Percentiles rank a stretch among this genome's conserved stretches.
Evolutionary conservation across 2,329 filamentous ascomycete genomes (phyloP).

Genomic region (Blumeriella jaapii): DNA sequence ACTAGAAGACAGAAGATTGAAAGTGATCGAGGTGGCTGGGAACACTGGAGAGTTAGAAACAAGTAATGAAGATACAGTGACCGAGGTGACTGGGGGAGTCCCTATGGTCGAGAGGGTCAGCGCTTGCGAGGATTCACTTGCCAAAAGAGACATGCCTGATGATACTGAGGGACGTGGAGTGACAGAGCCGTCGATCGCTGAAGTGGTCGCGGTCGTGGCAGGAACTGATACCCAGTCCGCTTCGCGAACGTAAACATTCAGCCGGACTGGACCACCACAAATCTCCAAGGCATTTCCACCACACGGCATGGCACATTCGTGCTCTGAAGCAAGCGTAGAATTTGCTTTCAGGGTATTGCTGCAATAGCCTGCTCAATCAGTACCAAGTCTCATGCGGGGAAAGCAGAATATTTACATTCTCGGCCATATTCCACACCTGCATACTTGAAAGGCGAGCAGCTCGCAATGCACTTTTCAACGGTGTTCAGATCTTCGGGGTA

Average conservation of each 20-base stretch:
- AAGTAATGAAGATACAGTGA: background rate
- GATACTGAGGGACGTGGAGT: background rate
- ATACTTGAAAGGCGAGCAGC: constrained; percentile 11
- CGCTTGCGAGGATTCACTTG: background rate
- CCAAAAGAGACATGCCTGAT: background rate
- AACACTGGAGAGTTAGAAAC: background rate
- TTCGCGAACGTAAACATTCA: constrained; percentile 1
- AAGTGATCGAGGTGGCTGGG: background rate
- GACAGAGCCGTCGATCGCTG: background rate
- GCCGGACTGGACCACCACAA: background rate
- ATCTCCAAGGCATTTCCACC: background rate
- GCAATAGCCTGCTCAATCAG: background rate
- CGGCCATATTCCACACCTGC: constrained; percentile 14
- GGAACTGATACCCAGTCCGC: background rate
- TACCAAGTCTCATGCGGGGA: background rate
- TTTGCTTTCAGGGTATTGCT: background rate
- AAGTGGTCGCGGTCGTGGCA: background rate
- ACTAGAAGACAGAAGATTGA: background rate
- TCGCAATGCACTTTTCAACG: constrained; percentile 20
- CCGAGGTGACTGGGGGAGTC: background rate
- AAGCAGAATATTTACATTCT: constrained; percentile 16
- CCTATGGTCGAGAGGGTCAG: background rate
- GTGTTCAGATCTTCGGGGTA: constrained; percentile 19
- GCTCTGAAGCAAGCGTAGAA: background rate
- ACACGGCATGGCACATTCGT: background rate